Conservation (phyloP, 106 monocot genomes). For the Acanthochlamys bracteata region DNA sequence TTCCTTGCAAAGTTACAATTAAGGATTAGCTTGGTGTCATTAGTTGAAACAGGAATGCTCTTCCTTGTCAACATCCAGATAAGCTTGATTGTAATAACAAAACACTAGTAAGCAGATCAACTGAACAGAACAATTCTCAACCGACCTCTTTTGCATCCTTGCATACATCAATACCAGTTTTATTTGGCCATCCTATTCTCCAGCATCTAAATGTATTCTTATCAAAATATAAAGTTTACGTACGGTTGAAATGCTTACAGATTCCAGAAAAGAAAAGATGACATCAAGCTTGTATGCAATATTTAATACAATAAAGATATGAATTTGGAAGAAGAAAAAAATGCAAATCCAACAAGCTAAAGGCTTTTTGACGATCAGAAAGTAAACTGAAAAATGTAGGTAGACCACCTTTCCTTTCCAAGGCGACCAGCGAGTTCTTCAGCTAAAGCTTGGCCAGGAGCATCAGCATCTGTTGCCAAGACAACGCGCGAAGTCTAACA, state of each 20-base stretch:
- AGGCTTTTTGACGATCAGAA: not conserved
- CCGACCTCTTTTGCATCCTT: conserved; percentile 43
- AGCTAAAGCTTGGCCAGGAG: conserved; percentile 38
- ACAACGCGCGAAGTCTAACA: conserved; percentile 37
- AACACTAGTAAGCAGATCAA: too few relatives aligned
- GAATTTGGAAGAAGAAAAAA: not conserved
- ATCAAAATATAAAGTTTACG: not conserved
- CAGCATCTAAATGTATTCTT: conserved; percentile 30
- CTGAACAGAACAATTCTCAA: not conserved
- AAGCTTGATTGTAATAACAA: too few relatives aligned
- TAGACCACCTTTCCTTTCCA: conserved; percentile 41
- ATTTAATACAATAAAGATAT: not conserved
- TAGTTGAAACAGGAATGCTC: too few relatives aligned
- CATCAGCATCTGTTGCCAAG: conserved; percentile 43
- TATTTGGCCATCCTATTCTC: conserved; percentile 38
- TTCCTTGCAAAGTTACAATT: too few relatives aligned
- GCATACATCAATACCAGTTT: conserved; percentile 25
- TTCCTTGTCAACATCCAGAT: too few relatives aligned
- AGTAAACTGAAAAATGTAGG: not conserved
- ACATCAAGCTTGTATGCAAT: not conserved
- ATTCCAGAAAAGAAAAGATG: not conserved
- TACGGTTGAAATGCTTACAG: not conserved
- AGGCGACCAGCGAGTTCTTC: conserved; percentile 44
- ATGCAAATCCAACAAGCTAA: not conserved
- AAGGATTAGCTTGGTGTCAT: too few relatives aligned